These are phyloP conservation scores for Carex pumila DNA, from an alignment of 176 grass and related monocot species.

Conservation along the genomic window DNA sequence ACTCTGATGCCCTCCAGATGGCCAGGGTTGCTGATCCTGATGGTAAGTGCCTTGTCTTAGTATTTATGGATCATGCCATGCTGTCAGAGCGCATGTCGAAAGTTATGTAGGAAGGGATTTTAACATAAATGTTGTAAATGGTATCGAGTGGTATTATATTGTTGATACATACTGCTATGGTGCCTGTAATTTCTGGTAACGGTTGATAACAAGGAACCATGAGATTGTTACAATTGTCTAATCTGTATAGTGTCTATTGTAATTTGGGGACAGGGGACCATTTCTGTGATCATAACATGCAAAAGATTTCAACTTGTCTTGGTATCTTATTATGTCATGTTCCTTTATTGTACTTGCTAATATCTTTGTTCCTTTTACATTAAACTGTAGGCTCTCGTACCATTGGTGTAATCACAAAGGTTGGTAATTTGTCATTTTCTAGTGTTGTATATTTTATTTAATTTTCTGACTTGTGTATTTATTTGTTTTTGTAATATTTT, in stretches of 20 bases:
- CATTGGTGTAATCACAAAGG: slow-evolving; percentile 99
- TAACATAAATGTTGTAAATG: not conserved
- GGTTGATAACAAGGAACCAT: not conserved
- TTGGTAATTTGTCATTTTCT: slow-evolving; percentile 14
- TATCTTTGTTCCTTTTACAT: slow-evolving; percentile 4
- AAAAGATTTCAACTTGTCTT: not conserved
- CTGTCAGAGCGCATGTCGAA: not conserved
- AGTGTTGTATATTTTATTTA: not conserved
- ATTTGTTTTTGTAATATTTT: not conserved
- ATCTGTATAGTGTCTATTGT: not conserved
- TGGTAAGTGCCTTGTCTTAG: slow-evolving; percentile 37
- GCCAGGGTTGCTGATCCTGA: slow-evolving; percentile 86
- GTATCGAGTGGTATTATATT: not conserved
- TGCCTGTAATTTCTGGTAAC: not conserved
- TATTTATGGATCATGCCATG: not conserved
- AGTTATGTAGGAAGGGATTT: not conserved
- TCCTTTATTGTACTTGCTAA: not conserved
- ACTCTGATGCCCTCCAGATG: slow-evolving; percentile 99
- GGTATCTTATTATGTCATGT: not conserved
- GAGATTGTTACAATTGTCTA: not conserved
- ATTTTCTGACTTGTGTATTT: not conserved
- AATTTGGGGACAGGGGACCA: not conserved
- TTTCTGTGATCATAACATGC: not conserved
- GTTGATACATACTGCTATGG: slow-evolving; percentile 3
- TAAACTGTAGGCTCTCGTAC: slow-evolving; percentile 76